Conservation (phyloP, 305 asterid species). For the Fraxinus paxiana region DNA sequence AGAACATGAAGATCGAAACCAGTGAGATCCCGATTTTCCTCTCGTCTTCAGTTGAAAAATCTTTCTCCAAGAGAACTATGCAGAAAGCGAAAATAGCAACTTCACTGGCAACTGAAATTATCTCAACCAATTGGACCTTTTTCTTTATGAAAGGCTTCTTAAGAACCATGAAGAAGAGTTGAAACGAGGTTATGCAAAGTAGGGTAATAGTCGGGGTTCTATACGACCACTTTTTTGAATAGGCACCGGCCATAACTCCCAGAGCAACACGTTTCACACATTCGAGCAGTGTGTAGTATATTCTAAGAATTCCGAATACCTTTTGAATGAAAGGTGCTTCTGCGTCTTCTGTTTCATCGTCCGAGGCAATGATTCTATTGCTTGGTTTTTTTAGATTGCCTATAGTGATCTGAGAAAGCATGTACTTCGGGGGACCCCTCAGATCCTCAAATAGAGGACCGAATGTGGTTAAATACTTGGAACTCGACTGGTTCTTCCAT, state of each 20-base stretch:
- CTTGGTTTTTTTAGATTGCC: conserved; percentile 36
- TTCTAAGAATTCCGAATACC: conserved; percentile 75
- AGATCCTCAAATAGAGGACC: conserved; percentile 92
- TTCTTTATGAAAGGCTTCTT: conserved; percentile 93
- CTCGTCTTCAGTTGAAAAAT: conserved; percentile 44
- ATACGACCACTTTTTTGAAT: conserved; percentile 46
- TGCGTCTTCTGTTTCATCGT: conserved; percentile 88
- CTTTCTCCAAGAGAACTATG: conserved; percentile 39
- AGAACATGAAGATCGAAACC: conserved; percentile 49
- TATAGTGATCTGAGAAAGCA: conserved; percentile 76
- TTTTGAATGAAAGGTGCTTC: conserved; percentile 86
- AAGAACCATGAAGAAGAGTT: conserved; percentile 84
- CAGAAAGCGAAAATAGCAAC: conserved; percentile 52
- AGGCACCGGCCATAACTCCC: conserved; percentile 67
- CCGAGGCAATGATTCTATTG: conserved; percentile 70
- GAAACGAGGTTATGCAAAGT: conserved; percentile 61
- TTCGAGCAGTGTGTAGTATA: conserved; percentile 74
- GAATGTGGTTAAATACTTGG: conserved; percentile 44
- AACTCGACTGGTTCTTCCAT: conserved; percentile 58
- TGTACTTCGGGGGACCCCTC: conserved; percentile 93
- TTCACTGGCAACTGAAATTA: conserved; percentile 59
- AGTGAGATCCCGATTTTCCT: conserved; percentile 54
- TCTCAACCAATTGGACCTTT: conserved; percentile 80
- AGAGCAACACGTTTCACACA: conserved; percentile 50
- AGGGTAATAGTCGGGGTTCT: conserved; percentile 49